Conservation (phyloP, 2,329 filamentous ascomycete genomes). For the Aureobasidium namibiae region DNA sequence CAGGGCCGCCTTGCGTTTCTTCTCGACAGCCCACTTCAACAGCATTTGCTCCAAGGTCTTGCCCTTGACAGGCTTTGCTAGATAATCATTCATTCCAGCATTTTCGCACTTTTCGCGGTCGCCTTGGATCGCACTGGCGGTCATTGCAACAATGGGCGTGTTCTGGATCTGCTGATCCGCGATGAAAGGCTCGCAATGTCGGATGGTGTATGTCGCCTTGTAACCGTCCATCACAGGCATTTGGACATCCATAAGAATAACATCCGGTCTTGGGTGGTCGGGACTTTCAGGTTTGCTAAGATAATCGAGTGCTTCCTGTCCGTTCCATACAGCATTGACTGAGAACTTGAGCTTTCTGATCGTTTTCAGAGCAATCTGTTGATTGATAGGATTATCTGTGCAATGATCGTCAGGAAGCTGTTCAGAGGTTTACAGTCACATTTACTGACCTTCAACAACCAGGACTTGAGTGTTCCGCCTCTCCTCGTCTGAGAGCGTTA, state of each 20-base stretch:
- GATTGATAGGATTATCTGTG: conserved; percentile 48
- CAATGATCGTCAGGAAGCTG: neutral
- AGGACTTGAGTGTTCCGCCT: conserved; percentile 60
- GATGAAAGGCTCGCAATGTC: conserved; percentile 59
- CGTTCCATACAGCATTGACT: conserved; percentile 66
- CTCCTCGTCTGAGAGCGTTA: conserved; percentile 47
- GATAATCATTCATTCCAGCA: conserved; percentile 67
- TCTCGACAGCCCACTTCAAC: conserved; percentile 55
- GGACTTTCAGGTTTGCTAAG: conserved; percentile 45
- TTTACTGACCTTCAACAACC: conserved; percentile 70
- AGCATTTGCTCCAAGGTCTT: conserved; percentile 62
- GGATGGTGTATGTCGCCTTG: conserved; percentile 63
- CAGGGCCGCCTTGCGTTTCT: conserved; percentile 24
- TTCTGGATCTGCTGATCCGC: conserved; percentile 45
- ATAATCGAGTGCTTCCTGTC: conserved; percentile 70
- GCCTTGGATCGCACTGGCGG: conserved; percentile 68
- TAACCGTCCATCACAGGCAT: conserved; percentile 66
- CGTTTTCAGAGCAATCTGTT: conserved; percentile 68
- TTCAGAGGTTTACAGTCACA: neutral
- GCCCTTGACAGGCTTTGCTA: conserved; percentile 65
- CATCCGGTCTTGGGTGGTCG: conserved; percentile 51
- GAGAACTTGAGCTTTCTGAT: conserved; percentile 66
- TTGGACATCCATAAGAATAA: conserved; percentile 51
- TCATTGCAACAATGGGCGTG: conserved; percentile 75
- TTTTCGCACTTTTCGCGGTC: conserved; percentile 65